These are phyloP conservation scores for Odontarrhena argentea DNA, from an alignment of 345 rosid species.

Conservation along the genomic window DNA sequence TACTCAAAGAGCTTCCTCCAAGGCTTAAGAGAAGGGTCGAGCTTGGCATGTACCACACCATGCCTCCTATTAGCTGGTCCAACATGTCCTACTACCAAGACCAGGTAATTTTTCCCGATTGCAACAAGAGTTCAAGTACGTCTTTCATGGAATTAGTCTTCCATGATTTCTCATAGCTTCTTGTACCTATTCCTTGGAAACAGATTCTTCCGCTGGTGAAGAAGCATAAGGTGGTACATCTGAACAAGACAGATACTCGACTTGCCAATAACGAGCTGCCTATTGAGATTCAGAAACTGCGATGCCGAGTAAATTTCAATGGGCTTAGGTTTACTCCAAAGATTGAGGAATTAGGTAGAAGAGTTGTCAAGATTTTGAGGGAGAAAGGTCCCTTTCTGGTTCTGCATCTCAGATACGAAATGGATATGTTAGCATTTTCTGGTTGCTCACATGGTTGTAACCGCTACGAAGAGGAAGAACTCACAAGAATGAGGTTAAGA, in stretches of 20 bases:
- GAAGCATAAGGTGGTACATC: slow-evolving; percentile 82
- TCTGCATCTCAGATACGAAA: slow-evolving; percentile 95
- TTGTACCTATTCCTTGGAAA: slow-evolving; percentile 21
- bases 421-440: slow-evolving; percentile 99
- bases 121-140: not conserved
- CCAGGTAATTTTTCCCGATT: slow-evolving; percentile 49
- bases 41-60: slow-evolving; percentile 58
- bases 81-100: slow-evolving; percentile 74
- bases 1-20: slow-evolving; percentile 81
- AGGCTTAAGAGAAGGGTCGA: slow-evolving; percentile 67
- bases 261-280: slow-evolving; percentile 84
- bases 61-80: slow-evolving; percentile 93
- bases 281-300: slow-evolving; percentile 80
- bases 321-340: slow-evolving; percentile 88
- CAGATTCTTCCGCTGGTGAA: slow-evolving; percentile 92
- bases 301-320: slow-evolving; percentile 88
- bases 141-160: not conserved
- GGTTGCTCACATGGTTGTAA: slow-evolving; percentile 96
- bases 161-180: slow-evolving; percentile 21
- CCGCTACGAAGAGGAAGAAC: slow-evolving; percentile 82
- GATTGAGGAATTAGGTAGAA: slow-evolving; percentile 89
- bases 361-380: slow-evolving; percentile 73
- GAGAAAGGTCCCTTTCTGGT: slow-evolving; percentile 88
- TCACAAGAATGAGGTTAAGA: slow-evolving; percentile 91
- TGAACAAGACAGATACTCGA: slow-evolving; percentile 90